Conservation (phyloP, 2,329 filamentous ascomycete species). For the Fusarium mundagurra region DNA sequence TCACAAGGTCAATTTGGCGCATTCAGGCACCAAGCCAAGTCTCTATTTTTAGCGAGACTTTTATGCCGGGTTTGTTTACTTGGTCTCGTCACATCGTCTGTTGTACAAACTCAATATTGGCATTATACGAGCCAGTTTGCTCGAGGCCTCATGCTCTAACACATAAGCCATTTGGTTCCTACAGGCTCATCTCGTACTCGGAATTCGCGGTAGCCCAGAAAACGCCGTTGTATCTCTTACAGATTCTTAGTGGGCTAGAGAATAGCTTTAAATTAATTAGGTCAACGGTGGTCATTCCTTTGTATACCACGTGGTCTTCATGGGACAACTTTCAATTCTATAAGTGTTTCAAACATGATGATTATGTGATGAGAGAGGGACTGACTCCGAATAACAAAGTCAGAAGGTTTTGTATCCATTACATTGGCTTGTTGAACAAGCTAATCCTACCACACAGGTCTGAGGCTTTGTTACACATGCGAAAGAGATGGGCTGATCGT, state of each 20-base stretch:
- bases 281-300: neutral
- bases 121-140: neutral
- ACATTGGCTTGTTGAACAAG: no score
- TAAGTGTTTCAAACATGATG: neutral
- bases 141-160: neutral
- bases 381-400: neutral
- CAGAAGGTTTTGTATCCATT: neutral
- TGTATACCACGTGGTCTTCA: neutral
- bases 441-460: neutral
- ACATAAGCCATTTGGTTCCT: neutral
- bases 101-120: neutral
- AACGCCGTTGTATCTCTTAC: neutral
- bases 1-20: neutral
- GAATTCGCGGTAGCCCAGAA: no score
- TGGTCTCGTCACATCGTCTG: neutral
- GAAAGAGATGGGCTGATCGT: neutral
- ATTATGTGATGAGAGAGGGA: neutral
- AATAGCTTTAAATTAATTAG: fast-evolving
- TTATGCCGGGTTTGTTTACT: neutral
- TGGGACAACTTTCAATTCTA: neutral
- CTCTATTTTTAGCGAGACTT: neutral
- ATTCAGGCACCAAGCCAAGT: neutral
- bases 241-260: no score
- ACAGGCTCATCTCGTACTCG: neutral
- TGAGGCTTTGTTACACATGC: neutral